Evolutionary conservation across 2,329 filamentous ascomycete genomes (phyloP), one percentile per base, ranked within the genome.

Genomic region (Sclerotinia borealis): DNA sequence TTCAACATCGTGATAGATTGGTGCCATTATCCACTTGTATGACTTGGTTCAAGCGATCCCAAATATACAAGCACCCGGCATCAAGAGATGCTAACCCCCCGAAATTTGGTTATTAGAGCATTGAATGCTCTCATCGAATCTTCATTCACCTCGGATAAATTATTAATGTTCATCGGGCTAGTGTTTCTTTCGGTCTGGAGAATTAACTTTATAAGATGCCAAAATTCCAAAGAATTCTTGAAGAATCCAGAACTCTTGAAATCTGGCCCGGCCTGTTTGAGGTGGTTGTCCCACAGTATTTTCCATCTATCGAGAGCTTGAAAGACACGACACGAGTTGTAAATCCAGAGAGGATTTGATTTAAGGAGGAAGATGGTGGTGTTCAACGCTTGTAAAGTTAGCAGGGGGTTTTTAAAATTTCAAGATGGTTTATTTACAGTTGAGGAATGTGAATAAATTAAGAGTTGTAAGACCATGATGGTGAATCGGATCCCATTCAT

Each of bases 291-390:
- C 54, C 54, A 56, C 11, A 56, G 54, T 2, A 56, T 34, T n/a
- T 45, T 56, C 54, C 54, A 56, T 34, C 54, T 43, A 45, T 56
- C 54, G 19, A 56, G 39, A 45, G 54, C 39, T 22, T 13, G 39
- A 19, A 17, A 1, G 13, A 56, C 8, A 17, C 54, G 39, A 34
- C n/a, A 11, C 6, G 39, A 45, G 39, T 56, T 56, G 29, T 56
- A 22, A 15, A 25, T 6, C 54, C 54, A 34, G n/a, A 58, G 13
- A 47, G 39, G 22, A 13, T 5, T 34, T n/a, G n/a, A 31, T 19
- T 58, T 58, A 1, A 47, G 8, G 8, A 45, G 15, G 13, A 58
- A 58, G 2, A 25, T 25, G 10, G 39, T 45, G 29, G 29, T 19
- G 6, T 34, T 58, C 3, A 58, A 47, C 45, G 39, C 54, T 58